phyloP scores from a whole-genome alignment of 768 basidiomycete genomes.

The Amanita fuliginea region DNA sequence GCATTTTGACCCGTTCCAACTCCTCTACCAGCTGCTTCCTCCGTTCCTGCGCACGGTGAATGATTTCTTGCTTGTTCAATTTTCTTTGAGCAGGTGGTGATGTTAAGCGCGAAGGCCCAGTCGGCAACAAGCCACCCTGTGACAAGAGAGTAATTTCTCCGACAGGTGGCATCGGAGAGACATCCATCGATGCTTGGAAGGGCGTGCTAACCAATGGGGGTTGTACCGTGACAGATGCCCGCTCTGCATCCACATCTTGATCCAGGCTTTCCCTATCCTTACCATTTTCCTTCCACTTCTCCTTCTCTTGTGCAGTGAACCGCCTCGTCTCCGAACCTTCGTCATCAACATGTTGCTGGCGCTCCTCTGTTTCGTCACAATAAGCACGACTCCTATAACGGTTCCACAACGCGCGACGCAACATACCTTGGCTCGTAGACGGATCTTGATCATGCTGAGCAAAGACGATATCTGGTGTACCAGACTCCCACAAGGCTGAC shows the following conservation, averaged over 20 bases:
- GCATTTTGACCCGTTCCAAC: conserved; percentile 48
- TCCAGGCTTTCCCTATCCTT: not conserved
- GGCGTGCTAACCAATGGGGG: not conserved
- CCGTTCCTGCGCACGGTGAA: conserved; percentile 37
- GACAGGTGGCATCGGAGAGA: not conserved
- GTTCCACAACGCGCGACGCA: conserved; percentile 11
- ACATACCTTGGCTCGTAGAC: conserved; percentile 19
- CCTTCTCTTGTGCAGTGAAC: conserved; percentile 2
- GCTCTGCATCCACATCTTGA: not conserved
- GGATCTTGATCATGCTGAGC: conserved; percentile 6
- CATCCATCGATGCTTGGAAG: not conserved
- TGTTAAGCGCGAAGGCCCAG: not conserved
- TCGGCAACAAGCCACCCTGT: too few species aligned
- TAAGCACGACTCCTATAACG: conserved; percentile 7
- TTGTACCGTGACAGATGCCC: not conserved
- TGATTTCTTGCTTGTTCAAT: conserved; percentile 11
- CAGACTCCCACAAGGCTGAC: conserved; percentile 24
- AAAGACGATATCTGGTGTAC: conserved; percentile 18
- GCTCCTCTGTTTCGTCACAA: conserved; percentile 3
- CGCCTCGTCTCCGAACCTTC: not conserved
- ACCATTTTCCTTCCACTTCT: conserved; percentile 1
- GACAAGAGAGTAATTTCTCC: not conserved
- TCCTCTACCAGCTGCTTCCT: conserved; percentile 40
- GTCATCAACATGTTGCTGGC: conserved; percentile 10
- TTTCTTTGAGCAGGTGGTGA: not conserved